Evolutionary conservation across 192 early-diverging fungal genomes (phyloP).

Genomic region (Phycomyces nitens): DNA sequence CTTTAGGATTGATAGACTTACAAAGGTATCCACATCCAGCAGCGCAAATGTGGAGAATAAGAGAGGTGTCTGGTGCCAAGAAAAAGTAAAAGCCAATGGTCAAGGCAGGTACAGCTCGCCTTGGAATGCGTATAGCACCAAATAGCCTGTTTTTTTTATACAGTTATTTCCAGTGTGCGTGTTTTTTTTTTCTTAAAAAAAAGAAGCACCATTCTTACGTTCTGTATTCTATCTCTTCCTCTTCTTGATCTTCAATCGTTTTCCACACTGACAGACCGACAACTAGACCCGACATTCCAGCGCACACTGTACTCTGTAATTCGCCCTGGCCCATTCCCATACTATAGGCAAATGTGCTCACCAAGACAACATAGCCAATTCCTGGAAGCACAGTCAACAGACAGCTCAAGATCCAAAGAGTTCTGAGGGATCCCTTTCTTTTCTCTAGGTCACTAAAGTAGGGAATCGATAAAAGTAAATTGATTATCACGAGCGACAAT

Average conservation of each 20-base stretch:
- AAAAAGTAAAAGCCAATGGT: constrained; percentile 18
- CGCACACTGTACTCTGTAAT: neutral
- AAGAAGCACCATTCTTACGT: too few relatives aligned
- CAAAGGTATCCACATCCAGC: constrained; percentile 16
- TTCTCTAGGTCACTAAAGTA: constrained; percentile 8
- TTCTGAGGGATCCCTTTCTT: constrained; percentile 9
- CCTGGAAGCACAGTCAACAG: constrained; percentile 15
- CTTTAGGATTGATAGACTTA: constrained; percentile 1
- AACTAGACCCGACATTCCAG: constrained; percentile 15
- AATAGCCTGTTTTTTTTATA: constrained; percentile 6
- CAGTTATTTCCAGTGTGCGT: neutral
- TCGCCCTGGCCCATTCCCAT: neutral
- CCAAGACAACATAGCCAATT: constrained; percentile 6
- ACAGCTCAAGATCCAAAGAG: neutral
- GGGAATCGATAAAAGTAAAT: constrained; percentile 8
- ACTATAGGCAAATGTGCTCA: neutral
- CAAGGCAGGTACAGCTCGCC: constrained; percentile 7
- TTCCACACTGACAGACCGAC: constrained; percentile 9
- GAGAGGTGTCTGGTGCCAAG: constrained; percentile 17
- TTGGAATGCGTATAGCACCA: constrained; percentile 17
- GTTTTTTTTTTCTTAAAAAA: too few relatives aligned
- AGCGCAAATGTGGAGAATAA: constrained; percentile 11
- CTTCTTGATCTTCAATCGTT: constrained; percentile 6
- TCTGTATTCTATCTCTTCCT: constrained; percentile 3
- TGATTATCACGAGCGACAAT: neutral